Percentiles rank a stretch among this genome's conserved stretches.
phyloP scores from a whole-genome alignment of 805 yeast species.

The Spencermartinsiella europaea region DNA sequence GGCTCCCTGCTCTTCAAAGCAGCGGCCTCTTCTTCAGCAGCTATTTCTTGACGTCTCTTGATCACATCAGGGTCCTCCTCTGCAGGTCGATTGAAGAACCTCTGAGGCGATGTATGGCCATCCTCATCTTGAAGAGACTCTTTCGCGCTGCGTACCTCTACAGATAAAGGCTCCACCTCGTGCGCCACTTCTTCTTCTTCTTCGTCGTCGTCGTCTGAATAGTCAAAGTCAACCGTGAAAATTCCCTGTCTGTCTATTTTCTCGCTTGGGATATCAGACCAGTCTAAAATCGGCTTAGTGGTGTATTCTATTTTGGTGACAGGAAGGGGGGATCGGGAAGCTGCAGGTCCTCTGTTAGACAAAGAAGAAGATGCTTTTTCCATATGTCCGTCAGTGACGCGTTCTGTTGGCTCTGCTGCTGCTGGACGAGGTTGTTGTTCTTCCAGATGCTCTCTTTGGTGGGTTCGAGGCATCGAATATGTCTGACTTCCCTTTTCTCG shows the following conservation, averaged over 20 bases:
- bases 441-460: not conserved
- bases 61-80: not conserved
- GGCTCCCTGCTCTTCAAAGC: not conserved
- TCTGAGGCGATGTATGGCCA: not conserved
- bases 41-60: not conserved
- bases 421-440: no score
- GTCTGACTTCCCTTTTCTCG: not conserved
- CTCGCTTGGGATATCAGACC: slow-evolving; percentile 23
- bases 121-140: not conserved
- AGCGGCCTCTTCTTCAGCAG: not conserved
- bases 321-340: slow-evolving; percentile 1
- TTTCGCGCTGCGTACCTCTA: not conserved
- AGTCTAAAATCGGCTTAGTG: slow-evolving; percentile 19
- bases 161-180: not conserved
- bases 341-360: not conserved
- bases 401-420: no score
- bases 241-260: slow-evolving; percentile 31
- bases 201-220: slow-evolving; percentile 28
- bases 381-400: no score
- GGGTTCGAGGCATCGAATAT: not conserved
- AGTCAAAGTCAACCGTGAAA: slow-evolving; percentile 32
- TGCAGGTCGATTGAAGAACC: not conserved
- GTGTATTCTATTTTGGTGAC: slow-evolving; percentile 13
- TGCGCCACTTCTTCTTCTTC: no score
- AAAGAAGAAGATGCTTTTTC: not conserved